phyloP scores from a whole-genome alignment of 179 eudicot species.

The Beta macrorhiza region DNA sequence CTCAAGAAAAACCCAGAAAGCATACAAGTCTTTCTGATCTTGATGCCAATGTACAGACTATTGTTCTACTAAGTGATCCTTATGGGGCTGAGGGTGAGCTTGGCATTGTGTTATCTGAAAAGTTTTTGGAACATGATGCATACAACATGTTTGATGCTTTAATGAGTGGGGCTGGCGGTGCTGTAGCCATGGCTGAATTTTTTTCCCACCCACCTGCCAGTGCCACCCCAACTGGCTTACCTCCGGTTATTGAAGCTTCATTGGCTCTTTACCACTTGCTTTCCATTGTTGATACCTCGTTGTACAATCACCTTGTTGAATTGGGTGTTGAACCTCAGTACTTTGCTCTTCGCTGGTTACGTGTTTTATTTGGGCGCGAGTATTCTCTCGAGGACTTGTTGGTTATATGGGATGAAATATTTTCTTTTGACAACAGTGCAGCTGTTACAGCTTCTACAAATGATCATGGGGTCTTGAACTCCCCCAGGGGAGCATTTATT shows the following conservation, averaged over 20 bases:
- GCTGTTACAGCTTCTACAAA: slow-evolving; percentile 30
- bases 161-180: slow-evolving; percentile 82
- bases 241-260: slow-evolving; percentile 93
- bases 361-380: slow-evolving; percentile 94
- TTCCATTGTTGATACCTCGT: slow-evolving; percentile 74
- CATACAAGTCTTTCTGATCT: slow-evolving; percentile 53
- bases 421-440: slow-evolving; percentile 59
- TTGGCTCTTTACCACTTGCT: slow-evolving; percentile 80
- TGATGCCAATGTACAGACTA: slow-evolving; percentile 61
- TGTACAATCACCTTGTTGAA: slow-evolving; percentile 84
- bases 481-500: slow-evolving; percentile 83
- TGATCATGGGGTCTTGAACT: slow-evolving; percentile 58
- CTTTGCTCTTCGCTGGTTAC: slow-evolving; percentile 92
- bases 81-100: slow-evolving; percentile 99
- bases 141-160: slow-evolving; percentile 91
- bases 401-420: slow-evolving; percentile 86
- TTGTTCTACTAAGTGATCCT: slow-evolving; percentile 78
- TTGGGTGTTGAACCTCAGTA: slow-evolving; percentile 97
- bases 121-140: slow-evolving; percentile 92
- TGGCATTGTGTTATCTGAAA: slow-evolving; percentile 81
- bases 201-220: slow-evolving; percentile 59
- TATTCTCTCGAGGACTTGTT: slow-evolving; percentile 72
- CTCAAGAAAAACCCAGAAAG: slow-evolving; percentile 36
- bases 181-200: slow-evolving; percentile 80
- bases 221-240: slow-evolving; percentile 51